Evolutionary conservation across 2,329 filamentous ascomycete genomes (phyloP), one percentile per base, ranked within the genome.

Genomic region (Fusarium dimerum): DNA sequence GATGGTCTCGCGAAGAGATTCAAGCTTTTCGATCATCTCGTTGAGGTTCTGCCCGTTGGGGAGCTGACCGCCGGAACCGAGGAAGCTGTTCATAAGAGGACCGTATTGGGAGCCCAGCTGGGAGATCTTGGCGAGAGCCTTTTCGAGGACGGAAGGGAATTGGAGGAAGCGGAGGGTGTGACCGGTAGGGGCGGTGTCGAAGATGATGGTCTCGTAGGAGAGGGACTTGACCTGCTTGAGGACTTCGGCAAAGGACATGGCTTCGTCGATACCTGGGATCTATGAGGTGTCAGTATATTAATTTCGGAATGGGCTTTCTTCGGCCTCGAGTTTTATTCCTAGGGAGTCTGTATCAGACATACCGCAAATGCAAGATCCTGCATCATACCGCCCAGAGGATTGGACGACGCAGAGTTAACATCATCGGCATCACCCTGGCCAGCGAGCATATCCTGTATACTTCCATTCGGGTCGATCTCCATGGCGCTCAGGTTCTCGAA

Each of bases 181-280:
- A 63, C 94, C 94, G 15, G 94, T 99, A 15, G 94, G 94, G 4
- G 94, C 94, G 34, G 94, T 99, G 74, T 99, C 94, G 83, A 99
- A 99, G 73, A 99, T 90, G 77, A 99, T 97, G 68, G 93, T 91
- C 74, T 97, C 94, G 83, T 99, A 99, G 45, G 92, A 96, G 70
- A 97, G 89, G 40, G 91, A 96, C 78, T 97, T 97, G 78, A 99
- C 94, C 76, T 99, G 94, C 76, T 99, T 99, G 68, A 99, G 83
- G 60, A 99, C 94, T 78, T 99, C 94, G 71, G 94, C 94, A 70
- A 99, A 99, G 51, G 92, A 97, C 94, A 99, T 99, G 73, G 94
- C 94, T 76, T 99, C 94, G 71, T 99, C 94, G 57, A 99, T 96
- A 76, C 94, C 94, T 16, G 94, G 94, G 57, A 99, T 99, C 90